phyloP scores from a whole-genome alignment of 108 stramenopile species.

The Pelagomonas calceolata region DNA sequence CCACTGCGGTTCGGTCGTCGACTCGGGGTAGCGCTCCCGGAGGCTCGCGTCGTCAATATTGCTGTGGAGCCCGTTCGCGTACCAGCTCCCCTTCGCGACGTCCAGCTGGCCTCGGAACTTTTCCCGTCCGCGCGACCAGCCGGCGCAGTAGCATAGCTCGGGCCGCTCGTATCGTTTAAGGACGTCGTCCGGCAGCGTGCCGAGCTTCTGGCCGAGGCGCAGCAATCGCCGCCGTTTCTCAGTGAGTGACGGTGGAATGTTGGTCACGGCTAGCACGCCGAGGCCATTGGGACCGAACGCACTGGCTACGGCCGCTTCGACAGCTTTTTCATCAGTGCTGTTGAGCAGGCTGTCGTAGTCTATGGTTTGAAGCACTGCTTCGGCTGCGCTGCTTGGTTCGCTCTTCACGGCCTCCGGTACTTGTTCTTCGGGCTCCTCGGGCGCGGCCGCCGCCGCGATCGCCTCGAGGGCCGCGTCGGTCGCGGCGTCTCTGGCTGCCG shows the following conservation, averaged over 20 bases:
- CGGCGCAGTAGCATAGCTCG: constrained; percentile 26
- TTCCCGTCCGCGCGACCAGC: constrained; percentile 50
- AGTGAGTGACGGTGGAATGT: background rate
- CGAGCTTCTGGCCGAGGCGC: constrained; percentile 12
- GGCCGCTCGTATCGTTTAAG: constrained; percentile 27
- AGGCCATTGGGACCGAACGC: background rate
- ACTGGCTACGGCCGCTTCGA: no score
- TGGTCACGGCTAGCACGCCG: background rate
- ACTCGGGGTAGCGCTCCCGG: constrained; percentile 1
- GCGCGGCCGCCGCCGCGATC: no score
- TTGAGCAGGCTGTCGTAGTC: no score
- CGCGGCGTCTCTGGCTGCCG: no score
- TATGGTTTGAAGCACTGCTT: no score
- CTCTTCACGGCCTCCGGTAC: no score
- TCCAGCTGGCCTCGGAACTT: constrained; percentile 31
- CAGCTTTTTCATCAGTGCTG: no score
- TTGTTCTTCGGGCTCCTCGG: no score
- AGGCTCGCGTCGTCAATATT: constrained; percentile 15
- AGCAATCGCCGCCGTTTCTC: constrained; percentile 4
- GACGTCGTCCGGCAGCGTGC: constrained; percentile 16
- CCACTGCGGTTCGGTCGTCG: constrained; percentile 19
- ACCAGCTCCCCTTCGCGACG: constrained; percentile 40
- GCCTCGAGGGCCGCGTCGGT: no score
- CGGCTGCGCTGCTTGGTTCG: no score
- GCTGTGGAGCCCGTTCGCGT: constrained; percentile 40